Evolutionary conservation across 2,329 filamentous ascomycete genomes (phyloP), one percentile per base, ranked within the genome.

Genomic region (Claviceps spartinae): DNA sequence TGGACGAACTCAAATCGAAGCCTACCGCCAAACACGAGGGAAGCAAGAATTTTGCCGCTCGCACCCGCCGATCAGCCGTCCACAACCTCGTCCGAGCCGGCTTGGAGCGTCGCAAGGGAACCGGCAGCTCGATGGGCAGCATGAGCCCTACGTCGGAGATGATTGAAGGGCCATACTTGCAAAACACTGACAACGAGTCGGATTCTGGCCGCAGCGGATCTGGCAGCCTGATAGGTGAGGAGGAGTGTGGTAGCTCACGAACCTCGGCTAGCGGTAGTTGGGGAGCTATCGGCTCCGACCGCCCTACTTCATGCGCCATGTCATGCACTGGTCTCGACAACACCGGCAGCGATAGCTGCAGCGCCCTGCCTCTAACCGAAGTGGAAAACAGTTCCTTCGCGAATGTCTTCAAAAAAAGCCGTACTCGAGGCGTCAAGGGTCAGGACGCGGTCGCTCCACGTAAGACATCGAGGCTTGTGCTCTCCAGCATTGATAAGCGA

Each of bases 11-110:
- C 54, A 81, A 85, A 62, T 78, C 84, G 20, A 93, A 90, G 70
- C 93, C 93, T 1, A 97, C 91, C 8, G 83, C 88, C 59, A 95
- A 89, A 72, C 81, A 91, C 57, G 91, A 97, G 67, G 93, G 91
- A 24, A 96, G 91, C 81, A 84, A 96, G 80, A 98, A 98, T 73
- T 98, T 98, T 70, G 86, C 86, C 11, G 83, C 89, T 52, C 89
- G 93, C 55, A 90, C 94, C 62, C 88, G 93, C 54, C 88, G 91
- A 57, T 89, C 86, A 61, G 93, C 93, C 26, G 83, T 98, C 45
- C 83, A 90, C 72, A 96, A 89, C 65, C 79, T 98, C 48, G 87
- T 96, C 55, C 86, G 87, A 58, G 91, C 91, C 51, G 90, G 91
- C 16, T 78, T 93, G 56, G 88, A 89, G 63, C 86, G 93, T 54